These are phyloP conservation scores for Carex arenaria DNA, from an alignment of 202 grass and related monocot genomes.

Conservation along the genomic window DNA sequence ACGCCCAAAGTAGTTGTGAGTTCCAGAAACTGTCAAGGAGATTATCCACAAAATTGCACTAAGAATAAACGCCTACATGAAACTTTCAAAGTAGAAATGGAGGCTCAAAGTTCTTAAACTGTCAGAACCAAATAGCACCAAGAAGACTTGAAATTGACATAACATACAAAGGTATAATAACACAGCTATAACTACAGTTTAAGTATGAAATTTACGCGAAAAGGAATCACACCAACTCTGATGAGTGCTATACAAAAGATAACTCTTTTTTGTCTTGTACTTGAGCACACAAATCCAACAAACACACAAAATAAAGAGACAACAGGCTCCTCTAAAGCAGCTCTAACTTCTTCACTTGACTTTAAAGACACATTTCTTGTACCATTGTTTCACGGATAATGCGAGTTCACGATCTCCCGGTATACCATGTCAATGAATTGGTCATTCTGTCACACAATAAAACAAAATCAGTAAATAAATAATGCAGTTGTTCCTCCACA, in stretches of 20 bases:
- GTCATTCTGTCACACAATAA: conserved; percentile 56
- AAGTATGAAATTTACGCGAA: conserved; percentile 22
- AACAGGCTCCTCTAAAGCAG: conserved; percentile 6
- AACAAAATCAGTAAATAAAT: conserved; percentile 22
- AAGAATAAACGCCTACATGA: not conserved
- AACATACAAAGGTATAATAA: conserved; percentile 21
- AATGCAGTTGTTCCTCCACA: not conserved
- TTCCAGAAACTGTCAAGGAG: not conserved
- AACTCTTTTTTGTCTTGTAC: conserved; percentile 7
- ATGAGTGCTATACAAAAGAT: conserved; percentile 19
- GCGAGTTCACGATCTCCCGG: conserved; percentile 53
- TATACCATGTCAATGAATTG: conserved; percentile 78
- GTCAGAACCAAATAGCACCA: not conserved
- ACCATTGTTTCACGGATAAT: conserved; percentile 22
- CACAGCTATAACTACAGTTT: conserved; percentile 20
- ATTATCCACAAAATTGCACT: not conserved
- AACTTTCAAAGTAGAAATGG: not conserved
- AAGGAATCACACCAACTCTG: conserved; percentile 16
- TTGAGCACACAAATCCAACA: conserved; percentile 20
- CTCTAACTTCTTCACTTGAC: conserved; percentile 7
- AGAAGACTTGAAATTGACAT: not conserved
- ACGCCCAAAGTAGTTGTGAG: not conserved
- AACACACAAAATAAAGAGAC: conserved; percentile 1
- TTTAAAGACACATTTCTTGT: conserved; percentile 1
- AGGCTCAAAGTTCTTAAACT: not conserved